Conservation (phyloP, 441 rosid species). For the Adansonia rubrostipa region DNA sequence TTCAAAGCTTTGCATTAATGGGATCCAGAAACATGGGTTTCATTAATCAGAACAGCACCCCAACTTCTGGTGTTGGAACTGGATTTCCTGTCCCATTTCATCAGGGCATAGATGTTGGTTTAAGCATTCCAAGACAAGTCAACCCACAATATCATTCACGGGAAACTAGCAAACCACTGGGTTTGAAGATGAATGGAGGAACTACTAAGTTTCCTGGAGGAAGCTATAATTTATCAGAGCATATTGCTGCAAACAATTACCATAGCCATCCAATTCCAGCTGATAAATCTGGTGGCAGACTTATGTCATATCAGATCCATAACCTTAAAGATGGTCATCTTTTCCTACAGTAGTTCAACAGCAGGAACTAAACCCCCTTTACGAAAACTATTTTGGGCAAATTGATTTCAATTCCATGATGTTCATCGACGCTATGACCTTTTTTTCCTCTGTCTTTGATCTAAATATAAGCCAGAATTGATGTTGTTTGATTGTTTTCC, state of each 20-base stretch:
- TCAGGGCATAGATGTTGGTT: slow-evolving; percentile 37
- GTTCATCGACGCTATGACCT: not conserved
- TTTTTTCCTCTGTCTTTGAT: not conserved
- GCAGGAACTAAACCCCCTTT: slow-evolving; percentile 1
- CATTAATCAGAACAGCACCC: slow-evolving; percentile 33
- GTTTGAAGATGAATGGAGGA: slow-evolving; percentile 19
- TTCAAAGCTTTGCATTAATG: slow-evolving; percentile 34
- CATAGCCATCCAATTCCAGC: slow-evolving; percentile 17
- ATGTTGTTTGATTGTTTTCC: not conserved
- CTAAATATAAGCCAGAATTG: not conserved
- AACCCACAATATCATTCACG: slow-evolving; percentile 16
- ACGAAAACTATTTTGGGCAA: slow-evolving; percentile 2
- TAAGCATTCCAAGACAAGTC: slow-evolving; percentile 33
- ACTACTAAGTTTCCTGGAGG: slow-evolving; percentile 23
- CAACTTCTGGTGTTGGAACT: slow-evolving; percentile 34
- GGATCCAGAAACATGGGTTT: slow-evolving; percentile 28
- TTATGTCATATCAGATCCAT: slow-evolving; percentile 28
- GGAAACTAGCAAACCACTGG: slow-evolving; percentile 16
- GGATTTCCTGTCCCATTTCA: slow-evolving; percentile 43
- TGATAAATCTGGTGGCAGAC: slow-evolving; percentile 14
- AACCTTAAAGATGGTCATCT: slow-evolving; percentile 32
- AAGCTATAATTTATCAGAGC: slow-evolving; percentile 41
- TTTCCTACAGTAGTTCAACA: slow-evolving; percentile 34
- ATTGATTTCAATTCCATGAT: not conserved
- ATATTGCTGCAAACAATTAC: slow-evolving; percentile 40